Percentiles rank a stretch among this genome's conserved stretches.
phyloP scores from a whole-genome alignment of 2,329 filamentous ascomycete genomes.

The Leptosphaerulina australis region DNA sequence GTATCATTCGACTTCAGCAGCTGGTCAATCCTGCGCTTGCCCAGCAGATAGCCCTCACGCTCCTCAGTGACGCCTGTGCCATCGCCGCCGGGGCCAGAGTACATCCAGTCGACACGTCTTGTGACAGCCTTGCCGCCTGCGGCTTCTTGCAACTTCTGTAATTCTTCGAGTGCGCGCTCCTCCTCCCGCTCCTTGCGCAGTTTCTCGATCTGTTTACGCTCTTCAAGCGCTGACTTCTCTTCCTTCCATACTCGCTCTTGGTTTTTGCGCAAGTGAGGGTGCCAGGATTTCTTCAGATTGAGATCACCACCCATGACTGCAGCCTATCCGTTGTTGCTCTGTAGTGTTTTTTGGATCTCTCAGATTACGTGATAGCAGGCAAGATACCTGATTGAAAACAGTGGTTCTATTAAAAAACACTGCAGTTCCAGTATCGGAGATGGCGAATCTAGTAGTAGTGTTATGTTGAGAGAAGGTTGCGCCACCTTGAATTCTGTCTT shows the following conservation, averaged over 20 bases:
- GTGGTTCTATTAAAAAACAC: too few species aligned
- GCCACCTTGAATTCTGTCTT: conserved; percentile 14
- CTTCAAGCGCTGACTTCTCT: conserved; percentile 89
- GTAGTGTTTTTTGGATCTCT: too few species aligned
- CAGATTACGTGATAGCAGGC: too few species aligned
- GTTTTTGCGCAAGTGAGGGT: conserved; percentile 88
- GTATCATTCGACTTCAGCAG: conserved; percentile 78
- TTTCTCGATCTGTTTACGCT: conserved; percentile 92
- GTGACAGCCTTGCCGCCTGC: conserved; percentile 80
- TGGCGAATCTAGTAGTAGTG: too few species aligned
- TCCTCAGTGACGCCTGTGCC: conserved; percentile 74
- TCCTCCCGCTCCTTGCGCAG: conserved; percentile 92
- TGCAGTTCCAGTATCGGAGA: too few species aligned
- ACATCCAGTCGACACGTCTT: conserved; percentile 97
- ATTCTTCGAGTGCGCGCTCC: conserved; percentile 88
- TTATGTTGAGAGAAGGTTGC: too few species aligned
- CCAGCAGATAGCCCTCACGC: conserved; percentile 89
- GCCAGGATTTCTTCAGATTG: conserved; percentile 88
- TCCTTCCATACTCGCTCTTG: conserved; percentile 89
- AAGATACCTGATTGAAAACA: too few species aligned
- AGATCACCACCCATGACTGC: conserved; percentile 89
- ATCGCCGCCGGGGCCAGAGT: conserved; percentile 80
- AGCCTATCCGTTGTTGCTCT: conserved; percentile 21
- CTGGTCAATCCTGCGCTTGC: conserved; percentile 89
- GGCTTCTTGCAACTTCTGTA: conserved; percentile 86